phyloP scores from a whole-genome alignment of 495 filamentous ascomycete genomes.

The Tuber borchii region DNA sequence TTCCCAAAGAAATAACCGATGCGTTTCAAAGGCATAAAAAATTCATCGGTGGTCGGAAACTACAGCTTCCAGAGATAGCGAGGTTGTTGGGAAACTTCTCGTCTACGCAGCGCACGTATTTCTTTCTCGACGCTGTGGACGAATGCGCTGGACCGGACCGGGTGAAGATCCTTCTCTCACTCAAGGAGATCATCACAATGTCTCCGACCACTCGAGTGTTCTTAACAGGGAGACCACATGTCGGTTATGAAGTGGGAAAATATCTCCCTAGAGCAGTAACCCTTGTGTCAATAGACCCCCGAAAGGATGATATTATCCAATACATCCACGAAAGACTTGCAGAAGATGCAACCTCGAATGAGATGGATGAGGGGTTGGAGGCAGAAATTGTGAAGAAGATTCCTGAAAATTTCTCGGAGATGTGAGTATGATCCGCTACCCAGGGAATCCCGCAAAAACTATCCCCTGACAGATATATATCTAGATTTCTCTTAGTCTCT shows the following conservation, averaged over 20 bases:
- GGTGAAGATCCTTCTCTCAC: background rate
- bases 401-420: background rate
- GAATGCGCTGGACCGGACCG: background rate
- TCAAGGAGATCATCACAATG: too few species aligned
- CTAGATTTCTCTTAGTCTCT: background rate
- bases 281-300: background rate
- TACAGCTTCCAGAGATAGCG: background rate
- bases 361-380: background rate
- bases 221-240: too few species aligned
- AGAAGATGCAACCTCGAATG: background rate
- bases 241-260: background rate
- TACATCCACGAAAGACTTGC: background rate
- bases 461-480: background rate
- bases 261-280: background rate
- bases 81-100: background rate
- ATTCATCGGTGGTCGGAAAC: background rate
- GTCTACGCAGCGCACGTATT: background rate
- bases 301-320: background rate
- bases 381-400: background rate
- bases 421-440: background rate
- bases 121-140: background rate
- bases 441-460: background rate
- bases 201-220: too few species aligned
- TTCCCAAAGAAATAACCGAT: background rate
- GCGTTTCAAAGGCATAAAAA: background rate